Evolutionary conservation across 768 basidiomycete genomes (phyloP), one percentile per base, ranked within the genome.

Genomic region (Dictyophora rubrovolvata): DNA sequence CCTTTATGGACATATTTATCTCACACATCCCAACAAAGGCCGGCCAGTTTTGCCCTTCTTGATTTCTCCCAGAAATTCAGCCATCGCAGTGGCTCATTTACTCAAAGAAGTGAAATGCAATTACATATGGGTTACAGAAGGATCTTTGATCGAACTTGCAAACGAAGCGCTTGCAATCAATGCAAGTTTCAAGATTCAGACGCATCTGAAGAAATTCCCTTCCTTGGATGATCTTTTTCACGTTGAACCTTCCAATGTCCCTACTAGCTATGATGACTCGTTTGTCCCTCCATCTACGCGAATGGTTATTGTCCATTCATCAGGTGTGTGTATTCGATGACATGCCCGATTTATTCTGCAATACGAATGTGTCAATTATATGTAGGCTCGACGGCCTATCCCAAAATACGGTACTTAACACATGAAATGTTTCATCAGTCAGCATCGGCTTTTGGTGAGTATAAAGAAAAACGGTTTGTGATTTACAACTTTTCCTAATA

Each of bases 61-160:
- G 1, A 65, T 74, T 48, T 71, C 72, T 4, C 62, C 65, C 2
- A 65, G 71, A 4, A 73, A 73, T 61, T 72, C 75, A 11, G 66
- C 64, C 35, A 62, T 61, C 17, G 74, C 72, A 1, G 63, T 77
- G 8, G 68, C 67, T 0, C 72, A 75, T 62, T 65, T 77, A 5
- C 61, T 75, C 10, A 47, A 51, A 17, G 57, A 61, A 50, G 69
- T 63, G 8, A 60, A 61, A 2, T 61, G 63, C 2, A 63, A 55
- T 0, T 67, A 69, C 17, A 20, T 71, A 14, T 62, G 69, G 50
- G 65, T 65, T 20, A 63, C 65, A 28, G 49, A 55, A 8, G 68
- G 69, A 5, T 46, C 63, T 2, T 66, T 66, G 60, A 59, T 62
- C 33, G 61, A 59, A 7, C 57, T 71, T 17, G 63, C 55, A 22